These are phyloP conservation scores for Gastrolobium bilobum DNA, from an alignment of 306 rosid genomes.

Conservation along the genomic window DNA sequence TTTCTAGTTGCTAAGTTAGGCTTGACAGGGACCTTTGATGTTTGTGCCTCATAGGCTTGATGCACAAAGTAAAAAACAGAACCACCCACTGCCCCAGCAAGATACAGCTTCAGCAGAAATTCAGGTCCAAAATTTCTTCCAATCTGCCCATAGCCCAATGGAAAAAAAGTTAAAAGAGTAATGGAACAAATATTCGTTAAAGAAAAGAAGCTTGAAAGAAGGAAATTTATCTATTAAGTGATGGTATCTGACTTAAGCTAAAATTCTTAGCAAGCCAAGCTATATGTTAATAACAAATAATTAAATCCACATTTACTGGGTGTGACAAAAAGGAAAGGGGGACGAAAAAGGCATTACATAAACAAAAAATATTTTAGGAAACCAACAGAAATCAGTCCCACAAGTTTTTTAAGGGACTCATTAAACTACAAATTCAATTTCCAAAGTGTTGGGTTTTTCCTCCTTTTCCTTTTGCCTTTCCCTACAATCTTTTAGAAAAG, in stretches of 20 bases:
- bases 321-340: slow-evolving; percentile 13
- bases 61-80: slow-evolving; percentile 74
- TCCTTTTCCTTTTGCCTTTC: not conserved
- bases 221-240: slow-evolving; percentile 20
- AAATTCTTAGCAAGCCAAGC: slow-evolving; percentile 29
- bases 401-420: not conserved
- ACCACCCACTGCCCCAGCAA: slow-evolving; percentile 88
- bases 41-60: slow-evolving; percentile 71
- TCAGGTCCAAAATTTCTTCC: slow-evolving; percentile 74
- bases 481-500: not conserved
- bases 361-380: not conserved
- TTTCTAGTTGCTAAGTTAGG: not conserved
- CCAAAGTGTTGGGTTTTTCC: not conserved
- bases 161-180: slow-evolving; percentile 39
- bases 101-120: slow-evolving; percentile 81
- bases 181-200: slow-evolving; percentile 29
- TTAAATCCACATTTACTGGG: slow-evolving; percentile 5
- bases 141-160: slow-evolving; percentile 66
- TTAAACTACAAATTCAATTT: slow-evolving; percentile 21
- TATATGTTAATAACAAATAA: slow-evolving; percentile 12
- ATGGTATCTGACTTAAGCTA: slow-evolving; percentile 36
- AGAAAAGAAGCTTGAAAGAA: slow-evolving; percentile 11
- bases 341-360: not conserved
- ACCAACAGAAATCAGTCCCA: not conserved
- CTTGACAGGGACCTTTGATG: slow-evolving; percentile 65